Conservation (phyloP, 2,329 filamentous ascomycete genomes). For the Tolypocladium album region DNA sequence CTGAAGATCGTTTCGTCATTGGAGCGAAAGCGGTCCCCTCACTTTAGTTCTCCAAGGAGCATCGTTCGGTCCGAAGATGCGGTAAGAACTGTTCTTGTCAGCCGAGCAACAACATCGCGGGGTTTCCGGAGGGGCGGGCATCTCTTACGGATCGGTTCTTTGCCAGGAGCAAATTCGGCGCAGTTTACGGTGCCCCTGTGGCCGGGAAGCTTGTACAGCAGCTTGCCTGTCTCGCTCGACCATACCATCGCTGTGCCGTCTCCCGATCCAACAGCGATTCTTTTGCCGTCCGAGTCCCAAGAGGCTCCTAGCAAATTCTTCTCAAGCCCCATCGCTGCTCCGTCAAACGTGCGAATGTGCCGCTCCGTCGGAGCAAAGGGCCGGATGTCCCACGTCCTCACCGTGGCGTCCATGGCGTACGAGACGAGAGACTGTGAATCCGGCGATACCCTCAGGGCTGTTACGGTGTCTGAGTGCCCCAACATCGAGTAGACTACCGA, state of each 20-base stretch:
- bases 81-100: slow-evolving; percentile 60
- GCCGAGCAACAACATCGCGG: slow-evolving; percentile 6
- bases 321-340: slow-evolving; percentile 77
- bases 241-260: slow-evolving; percentile 88
- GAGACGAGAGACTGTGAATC: slow-evolving; percentile 86
- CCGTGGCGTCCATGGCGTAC: slow-evolving; percentile 88
- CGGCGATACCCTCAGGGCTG: slow-evolving; percentile 81
- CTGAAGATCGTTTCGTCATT: slow-evolving; percentile 1
- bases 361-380: slow-evolving; percentile 87
- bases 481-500: slow-evolving; percentile 76
- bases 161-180: slow-evolving; percentile 76
- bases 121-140: background rate
- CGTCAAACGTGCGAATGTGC: slow-evolving; percentile 80
- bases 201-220: slow-evolving; percentile 88
- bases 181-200: slow-evolving; percentile 95
- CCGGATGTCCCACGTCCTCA: slow-evolving; percentile 89
- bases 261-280: slow-evolving; percentile 78
- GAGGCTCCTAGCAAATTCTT: slow-evolving; percentile 85
- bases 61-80: slow-evolving; percentile 83
- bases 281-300: slow-evolving; percentile 81
- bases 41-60: slow-evolving; percentile 65
- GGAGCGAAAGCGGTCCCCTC: slow-evolving; percentile 21
- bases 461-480: slow-evolving; percentile 87
- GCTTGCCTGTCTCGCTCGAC: slow-evolving; percentile 79
- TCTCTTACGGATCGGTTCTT: slow-evolving; percentile 77